Percentiles rank a stretch among this genome's conserved stretches.
Evolutionary conservation across 225 moss, liverwort and hornwort species (phyloP).

Genomic region (Asterella californica): DNA sequence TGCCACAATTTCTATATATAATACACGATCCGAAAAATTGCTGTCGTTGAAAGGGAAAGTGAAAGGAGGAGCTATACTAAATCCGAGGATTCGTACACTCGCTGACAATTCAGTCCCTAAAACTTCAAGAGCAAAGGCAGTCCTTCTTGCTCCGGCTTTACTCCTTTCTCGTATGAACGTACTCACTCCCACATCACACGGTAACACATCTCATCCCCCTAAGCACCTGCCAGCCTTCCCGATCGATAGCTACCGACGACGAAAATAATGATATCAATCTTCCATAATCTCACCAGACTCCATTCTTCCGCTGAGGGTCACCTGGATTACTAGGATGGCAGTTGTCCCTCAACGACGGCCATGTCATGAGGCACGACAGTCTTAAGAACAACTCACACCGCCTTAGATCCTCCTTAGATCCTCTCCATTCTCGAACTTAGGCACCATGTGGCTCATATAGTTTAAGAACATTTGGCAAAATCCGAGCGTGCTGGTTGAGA

Average conservation of each 20-base stretch:
- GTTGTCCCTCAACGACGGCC: too few species aligned
- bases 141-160: not conserved
- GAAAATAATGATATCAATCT: not conserved
- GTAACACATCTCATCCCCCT: not conserved
- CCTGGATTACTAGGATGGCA: not conserved
- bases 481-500: too few species aligned
- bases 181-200: not conserved
- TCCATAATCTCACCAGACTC: not conserved
- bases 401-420: too few species aligned
- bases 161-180: not conserved
- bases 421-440: too few species aligned
- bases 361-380: too few species aligned
- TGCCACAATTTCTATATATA: constrained; percentile 84
- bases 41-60: constrained; percentile 96
- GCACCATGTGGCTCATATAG: too few species aligned
- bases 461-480: too few species aligned
- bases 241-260: not conserved
- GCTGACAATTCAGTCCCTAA: not conserved
- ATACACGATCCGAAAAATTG: constrained; percentile 89
- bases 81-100: not conserved
- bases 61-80: constrained; percentile 42
- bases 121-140: not conserved
- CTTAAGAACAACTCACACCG: too few species aligned
- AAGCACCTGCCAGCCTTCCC: not conserved
- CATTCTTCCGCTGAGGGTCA: not conserved